phyloP scores from a whole-genome alignment of 2,329 filamentous ascomycete species.

The Ceratocystis destructans region DNA sequence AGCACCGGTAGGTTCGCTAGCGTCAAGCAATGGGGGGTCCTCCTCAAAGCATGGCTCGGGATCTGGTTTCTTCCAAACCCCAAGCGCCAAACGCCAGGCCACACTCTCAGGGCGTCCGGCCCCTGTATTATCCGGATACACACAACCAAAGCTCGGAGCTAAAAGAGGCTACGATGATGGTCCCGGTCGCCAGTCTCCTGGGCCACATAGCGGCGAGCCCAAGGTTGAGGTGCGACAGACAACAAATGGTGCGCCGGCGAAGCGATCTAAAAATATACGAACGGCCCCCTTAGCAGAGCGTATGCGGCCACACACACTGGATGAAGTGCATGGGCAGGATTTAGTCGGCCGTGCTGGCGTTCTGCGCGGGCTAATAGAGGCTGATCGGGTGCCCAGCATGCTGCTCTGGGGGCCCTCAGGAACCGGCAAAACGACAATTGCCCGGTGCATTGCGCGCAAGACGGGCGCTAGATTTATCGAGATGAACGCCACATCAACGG shows the following conservation, averaged over 20 bases:
- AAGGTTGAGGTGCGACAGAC: not conserved
- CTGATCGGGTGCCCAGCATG: slow-evolving; percentile 81
- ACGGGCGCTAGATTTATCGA: slow-evolving; percentile 82
- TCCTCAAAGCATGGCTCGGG: slow-evolving; percentile 29
- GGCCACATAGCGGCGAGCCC: not conserved
- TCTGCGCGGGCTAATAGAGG: slow-evolving; percentile 71
- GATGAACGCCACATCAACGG: slow-evolving; percentile 83
- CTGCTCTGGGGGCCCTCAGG: slow-evolving; percentile 79
- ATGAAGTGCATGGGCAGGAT: slow-evolving; percentile 83
- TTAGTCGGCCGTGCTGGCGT: slow-evolving; percentile 77
- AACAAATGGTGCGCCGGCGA: slow-evolving; percentile 26
- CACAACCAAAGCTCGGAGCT: slow-evolving; percentile 7
- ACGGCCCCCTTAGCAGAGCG: slow-evolving; percentile 81
- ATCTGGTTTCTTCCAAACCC: slow-evolving; percentile 48
- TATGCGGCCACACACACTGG: slow-evolving; percentile 72
- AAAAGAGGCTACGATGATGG: slow-evolving; percentile 44
- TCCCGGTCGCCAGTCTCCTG: slow-evolving; percentile 27
- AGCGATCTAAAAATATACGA: slow-evolving; percentile 55
- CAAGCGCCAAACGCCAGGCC: slow-evolving; percentile 42
- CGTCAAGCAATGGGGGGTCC: not conserved
- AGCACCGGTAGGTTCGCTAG: not conserved
- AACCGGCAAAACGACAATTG: slow-evolving; percentile 83
- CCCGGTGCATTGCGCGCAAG: slow-evolving; percentile 70
- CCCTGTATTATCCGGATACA: not conserved
- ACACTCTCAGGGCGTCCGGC: slow-evolving; percentile 21